Evolutionary conservation across 495 filamentous ascomycete species (phyloP), one percentile per base, ranked within the genome.

Genomic region (Friedmanniomyces endolithicus): DNA sequence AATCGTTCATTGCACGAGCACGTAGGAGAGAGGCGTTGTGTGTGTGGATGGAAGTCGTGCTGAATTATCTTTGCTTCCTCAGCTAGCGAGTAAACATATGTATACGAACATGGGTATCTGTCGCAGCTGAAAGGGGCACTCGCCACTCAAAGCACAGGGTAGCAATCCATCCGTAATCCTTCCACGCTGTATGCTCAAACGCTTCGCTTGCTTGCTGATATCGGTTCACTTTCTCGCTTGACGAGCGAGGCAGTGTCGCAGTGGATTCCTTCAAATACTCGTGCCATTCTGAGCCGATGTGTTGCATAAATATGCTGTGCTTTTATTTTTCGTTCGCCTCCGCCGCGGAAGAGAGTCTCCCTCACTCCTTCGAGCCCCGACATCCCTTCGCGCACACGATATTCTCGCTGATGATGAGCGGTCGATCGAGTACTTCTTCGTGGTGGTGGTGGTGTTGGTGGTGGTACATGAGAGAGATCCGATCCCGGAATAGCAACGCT

Each of bases 21-120:
- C 27, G n/a, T n/a, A 31, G 27, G 27, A 31, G 9, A 31, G 9
- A 31, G 9, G 27, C 9, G 9, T 9, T 9, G 9, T 9, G 39
- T 41, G 39, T 3, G n/a, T n/a, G n/a, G n/a, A n/a, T n/a, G n/a
- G n/a, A n/a, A n/a, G n/a, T n/a, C 9, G 34, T 9, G 34, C 9
- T 37, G 39, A 41, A n/a, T 14, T n/a, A 6, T 47, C 22, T 25
- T 47, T 47, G 17, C 7, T 31, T 31, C n/a, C n/a, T n/a, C n/a
- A 9, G 27, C 27, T 31, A 31, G 27, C 27, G 9, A 31, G 6
- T 47, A 22, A 50, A 50, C n/a, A 16, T 50, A 33, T 50, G 48
- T 50, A 50, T 50, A 50, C 48, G 24, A 50, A 50, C 48, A 50
- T 33, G 48, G 48, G 48, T 50, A 50, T 50, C 29, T 50, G 48